Evolutionary conservation across 306 rosid species (phyloP).

Genomic region (Senna siamea): DNA sequence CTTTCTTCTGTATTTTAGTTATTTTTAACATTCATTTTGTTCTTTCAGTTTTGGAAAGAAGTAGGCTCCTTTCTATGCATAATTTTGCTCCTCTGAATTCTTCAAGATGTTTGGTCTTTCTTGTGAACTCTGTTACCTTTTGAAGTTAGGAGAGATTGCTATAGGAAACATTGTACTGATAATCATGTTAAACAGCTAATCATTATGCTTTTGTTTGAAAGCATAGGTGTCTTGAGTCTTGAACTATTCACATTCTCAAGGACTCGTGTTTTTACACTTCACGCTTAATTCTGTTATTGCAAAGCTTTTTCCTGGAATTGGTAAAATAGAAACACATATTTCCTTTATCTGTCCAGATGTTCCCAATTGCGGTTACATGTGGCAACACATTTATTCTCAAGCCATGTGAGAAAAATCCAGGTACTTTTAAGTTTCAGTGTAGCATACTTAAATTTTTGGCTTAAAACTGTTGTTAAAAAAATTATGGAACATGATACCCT

Average conservation of each 20-base stretch:
- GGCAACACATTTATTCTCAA: conserved; percentile 80
- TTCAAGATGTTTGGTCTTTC: not conserved
- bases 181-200: not conserved
- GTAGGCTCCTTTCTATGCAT: conserved; percentile 9
- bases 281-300: not conserved
- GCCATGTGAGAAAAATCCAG: conserved; percentile 74
- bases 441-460: conserved; percentile 14
- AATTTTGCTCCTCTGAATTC: not conserved
- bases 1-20: conserved; percentile 26
- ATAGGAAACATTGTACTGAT: conserved; percentile 21
- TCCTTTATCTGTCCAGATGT: conserved; percentile 58
- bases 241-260: conserved; percentile 2
- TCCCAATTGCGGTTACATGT: conserved; percentile 74
- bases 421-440: conserved; percentile 40
- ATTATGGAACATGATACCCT: conserved; percentile 8
- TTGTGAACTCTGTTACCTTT: not conserved
- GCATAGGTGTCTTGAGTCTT: not conserved
- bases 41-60: not conserved
- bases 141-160: not conserved
- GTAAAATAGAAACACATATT: not conserved
- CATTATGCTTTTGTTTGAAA: not conserved
- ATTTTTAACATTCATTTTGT: conserved; percentile 27
- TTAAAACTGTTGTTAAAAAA: conserved; percentile 4
- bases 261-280: not conserved
- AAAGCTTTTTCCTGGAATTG: conserved; percentile 26